These are phyloP conservation scores for Cyclanthera cordifolia DNA, from an alignment of 306 rosid species.

Conservation along the genomic window DNA sequence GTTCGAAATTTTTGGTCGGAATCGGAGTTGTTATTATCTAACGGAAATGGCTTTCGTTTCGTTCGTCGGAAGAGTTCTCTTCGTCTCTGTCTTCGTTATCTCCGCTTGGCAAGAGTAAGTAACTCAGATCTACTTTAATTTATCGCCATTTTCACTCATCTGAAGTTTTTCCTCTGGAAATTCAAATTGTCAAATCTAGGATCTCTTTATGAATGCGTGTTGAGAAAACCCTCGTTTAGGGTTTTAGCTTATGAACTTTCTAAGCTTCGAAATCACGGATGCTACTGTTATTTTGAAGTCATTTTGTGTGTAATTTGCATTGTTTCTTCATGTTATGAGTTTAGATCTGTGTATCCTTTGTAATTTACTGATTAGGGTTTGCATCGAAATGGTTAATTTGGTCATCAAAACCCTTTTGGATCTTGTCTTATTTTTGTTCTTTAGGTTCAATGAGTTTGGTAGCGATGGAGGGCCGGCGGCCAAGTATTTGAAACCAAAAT, in stretches of 20 bases:
- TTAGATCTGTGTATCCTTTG: slow-evolving; percentile 8
- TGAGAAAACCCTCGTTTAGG: background rate
- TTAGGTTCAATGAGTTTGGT: slow-evolving; percentile 47
- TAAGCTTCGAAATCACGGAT: background rate
- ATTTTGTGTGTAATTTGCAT: background rate
- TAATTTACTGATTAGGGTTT: no score
- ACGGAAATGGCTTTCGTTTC: slow-evolving; percentile 46
- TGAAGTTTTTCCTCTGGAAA: background rate
- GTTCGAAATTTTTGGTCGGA: background rate
- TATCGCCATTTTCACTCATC: background rate
- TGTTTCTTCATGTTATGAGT: background rate
- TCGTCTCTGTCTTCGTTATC: slow-evolving; percentile 44
- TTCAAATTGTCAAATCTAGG: background rate
- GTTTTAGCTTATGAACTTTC: background rate
- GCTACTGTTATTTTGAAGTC: background rate
- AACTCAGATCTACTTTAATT: slow-evolving; percentile 24
- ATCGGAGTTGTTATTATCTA: background rate
- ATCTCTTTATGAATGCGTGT: background rate
- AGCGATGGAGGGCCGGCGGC: slow-evolving; percentile 51
- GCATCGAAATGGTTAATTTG: no score
- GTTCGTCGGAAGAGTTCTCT: slow-evolving; percentile 47
- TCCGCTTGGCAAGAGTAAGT: slow-evolving; percentile 59
- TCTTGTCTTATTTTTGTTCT: background rate
- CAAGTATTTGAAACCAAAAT: slow-evolving; percentile 35
- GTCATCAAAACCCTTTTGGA: background rate